Evolutionary conservation across 2,329 filamentous ascomycete genomes (phyloP).

Genomic region (Chrysosphaeria jannelii): DNA sequence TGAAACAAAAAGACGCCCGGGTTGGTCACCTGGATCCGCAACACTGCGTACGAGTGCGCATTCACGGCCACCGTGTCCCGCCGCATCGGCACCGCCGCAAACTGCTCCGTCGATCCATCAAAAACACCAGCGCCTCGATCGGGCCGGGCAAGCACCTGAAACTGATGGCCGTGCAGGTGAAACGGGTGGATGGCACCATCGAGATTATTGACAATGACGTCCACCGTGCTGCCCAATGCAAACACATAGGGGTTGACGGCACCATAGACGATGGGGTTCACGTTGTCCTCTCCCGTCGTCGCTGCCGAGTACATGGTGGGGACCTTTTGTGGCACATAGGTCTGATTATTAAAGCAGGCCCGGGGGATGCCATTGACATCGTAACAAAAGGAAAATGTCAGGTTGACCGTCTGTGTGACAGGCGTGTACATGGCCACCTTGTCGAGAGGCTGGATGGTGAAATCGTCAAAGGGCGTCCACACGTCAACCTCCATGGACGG

Average conservation of each 20-base stretch:
- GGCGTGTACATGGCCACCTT: constrained; percentile 5
- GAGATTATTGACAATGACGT: constrained; percentile 19
- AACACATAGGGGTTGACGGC: constrained; percentile 13
- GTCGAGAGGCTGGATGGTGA: constrained; percentile 24
- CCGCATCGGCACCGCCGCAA: constrained; percentile 7
- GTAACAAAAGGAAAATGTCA: constrained; percentile 25
- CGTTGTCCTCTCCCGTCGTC: constrained; percentile 17
- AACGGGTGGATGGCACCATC: constrained; percentile 18
- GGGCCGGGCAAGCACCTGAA: constrained; percentile 18
- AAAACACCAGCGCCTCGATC: constrained; percentile 10
- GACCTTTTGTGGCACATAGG: constrained; percentile 36
- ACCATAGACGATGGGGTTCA: constrained; percentile 13
- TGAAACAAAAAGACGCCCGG: constrained; percentile 25
- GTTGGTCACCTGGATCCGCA: constrained; percentile 20
- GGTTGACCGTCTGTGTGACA: constrained; percentile 22
- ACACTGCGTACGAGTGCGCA: constrained; percentile 15
- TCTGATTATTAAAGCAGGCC: constrained; percentile 30
- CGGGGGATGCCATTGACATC: constrained; percentile 31
- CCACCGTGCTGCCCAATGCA: constrained; percentile 11
- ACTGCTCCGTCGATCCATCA: constrained; percentile 7
- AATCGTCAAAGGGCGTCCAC: constrained; percentile 29
- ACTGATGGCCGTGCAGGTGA: constrained; percentile 24
- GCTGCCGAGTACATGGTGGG: constrained; percentile 44
- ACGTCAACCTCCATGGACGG: constrained; percentile 8
- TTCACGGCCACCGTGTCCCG: constrained; percentile 13